Percentiles rank a stretch among this genome's conserved stretches.
phyloP scores from a whole-genome alignment of 2,329 filamentous ascomycete genomes.

The Microdochium bolleyi region DNA sequence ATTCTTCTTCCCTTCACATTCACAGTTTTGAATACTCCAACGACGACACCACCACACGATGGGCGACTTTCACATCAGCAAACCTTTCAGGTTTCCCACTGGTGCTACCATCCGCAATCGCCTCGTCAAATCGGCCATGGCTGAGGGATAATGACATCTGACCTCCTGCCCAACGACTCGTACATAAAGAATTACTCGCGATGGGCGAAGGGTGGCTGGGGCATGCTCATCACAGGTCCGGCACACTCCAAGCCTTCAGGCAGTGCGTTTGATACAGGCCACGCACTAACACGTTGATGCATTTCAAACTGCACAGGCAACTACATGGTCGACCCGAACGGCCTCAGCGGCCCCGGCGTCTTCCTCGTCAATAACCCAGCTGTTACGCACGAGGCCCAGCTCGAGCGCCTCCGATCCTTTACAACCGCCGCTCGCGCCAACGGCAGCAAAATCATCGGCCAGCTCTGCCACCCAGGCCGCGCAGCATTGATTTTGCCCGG shows the following conservation, averaged over 20 bases:
- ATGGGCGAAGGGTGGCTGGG: conserved; percentile 47
- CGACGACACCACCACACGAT: background rate
- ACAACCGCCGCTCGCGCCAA: conserved; percentile 19
- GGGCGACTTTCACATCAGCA: conserved; percentile 12
- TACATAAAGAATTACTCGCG: conserved; percentile 37
- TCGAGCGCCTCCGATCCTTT: conserved; percentile 27
- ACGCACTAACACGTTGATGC: background rate
- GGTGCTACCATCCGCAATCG: conserved; percentile 48
- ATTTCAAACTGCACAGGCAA: background rate
- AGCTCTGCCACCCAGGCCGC: conserved; percentile 37
- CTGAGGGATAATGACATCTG: conserved; percentile 32
- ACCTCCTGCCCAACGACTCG: conserved; percentile 27
- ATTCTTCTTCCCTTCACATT: background rate
- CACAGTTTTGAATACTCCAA: background rate
- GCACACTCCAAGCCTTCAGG: background rate
- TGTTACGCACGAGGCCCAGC: conserved; percentile 14
- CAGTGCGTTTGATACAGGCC: background rate
- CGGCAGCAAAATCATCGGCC: conserved; percentile 27
- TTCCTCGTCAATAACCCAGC: conserved; percentile 18
- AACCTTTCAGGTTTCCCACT: conserved; percentile 33
- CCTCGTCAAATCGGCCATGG: conserved; percentile 41
- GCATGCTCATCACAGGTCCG: conserved; percentile 32
- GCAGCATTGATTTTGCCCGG: conserved; percentile 16
- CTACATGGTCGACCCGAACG: conserved; percentile 21
- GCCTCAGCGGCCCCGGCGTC: conserved; percentile 25